Conservation (phyloP, 2,329 filamentous ascomycete genomes). For the Volutella citrinella region DNA sequence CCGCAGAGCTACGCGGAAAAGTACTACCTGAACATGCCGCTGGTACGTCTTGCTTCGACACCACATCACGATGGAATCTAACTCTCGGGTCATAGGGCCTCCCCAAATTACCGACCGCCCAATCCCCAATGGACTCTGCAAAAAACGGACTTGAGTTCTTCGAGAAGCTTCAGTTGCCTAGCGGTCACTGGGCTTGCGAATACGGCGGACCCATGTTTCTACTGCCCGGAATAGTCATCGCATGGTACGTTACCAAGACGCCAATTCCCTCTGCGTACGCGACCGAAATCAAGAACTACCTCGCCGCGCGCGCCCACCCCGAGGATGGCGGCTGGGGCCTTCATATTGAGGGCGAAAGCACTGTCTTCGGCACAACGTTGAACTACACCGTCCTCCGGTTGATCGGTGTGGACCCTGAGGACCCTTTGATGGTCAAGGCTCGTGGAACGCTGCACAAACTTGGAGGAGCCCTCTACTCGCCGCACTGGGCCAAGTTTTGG, state of each 20-base stretch:
- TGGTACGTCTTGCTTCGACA: conserved; percentile 59
- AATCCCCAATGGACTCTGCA: conserved; percentile 72
- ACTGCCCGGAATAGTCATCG: conserved; percentile 77
- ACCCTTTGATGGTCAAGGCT: conserved; percentile 82
- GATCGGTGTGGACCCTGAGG: conserved; percentile 78
- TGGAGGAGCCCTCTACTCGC: conserved; percentile 77
- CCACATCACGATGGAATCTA: too few species aligned
- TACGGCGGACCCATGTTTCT: conserved; percentile 98
- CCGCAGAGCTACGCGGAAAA: conserved; percentile 88
- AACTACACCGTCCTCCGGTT: conserved; percentile 83
- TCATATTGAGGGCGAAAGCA: conserved; percentile 91
- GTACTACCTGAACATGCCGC: conserved; percentile 76
- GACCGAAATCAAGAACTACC: conserved; percentile 88
- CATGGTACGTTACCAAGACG: conserved; percentile 87
- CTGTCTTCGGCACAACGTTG: conserved; percentile 83
- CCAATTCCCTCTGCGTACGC: conserved; percentile 76
- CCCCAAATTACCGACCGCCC: conserved; percentile 67
- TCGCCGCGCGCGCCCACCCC: conserved; percentile 79
- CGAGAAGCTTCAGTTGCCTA: conserved; percentile 80
- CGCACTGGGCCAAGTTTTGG: conserved; percentile 99
- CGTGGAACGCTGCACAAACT: conserved; percentile 78
- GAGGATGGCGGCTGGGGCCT: conserved; percentile 96
- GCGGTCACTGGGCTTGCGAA: conserved; percentile 95
- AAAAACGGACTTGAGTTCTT: conserved; percentile 86
- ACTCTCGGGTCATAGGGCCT: conserved; percentile 68